Evolutionary conservation across 768 basidiomycete species (phyloP), one percentile per base, ranked within the genome.

Genomic region (Mycena floridula): DNA sequence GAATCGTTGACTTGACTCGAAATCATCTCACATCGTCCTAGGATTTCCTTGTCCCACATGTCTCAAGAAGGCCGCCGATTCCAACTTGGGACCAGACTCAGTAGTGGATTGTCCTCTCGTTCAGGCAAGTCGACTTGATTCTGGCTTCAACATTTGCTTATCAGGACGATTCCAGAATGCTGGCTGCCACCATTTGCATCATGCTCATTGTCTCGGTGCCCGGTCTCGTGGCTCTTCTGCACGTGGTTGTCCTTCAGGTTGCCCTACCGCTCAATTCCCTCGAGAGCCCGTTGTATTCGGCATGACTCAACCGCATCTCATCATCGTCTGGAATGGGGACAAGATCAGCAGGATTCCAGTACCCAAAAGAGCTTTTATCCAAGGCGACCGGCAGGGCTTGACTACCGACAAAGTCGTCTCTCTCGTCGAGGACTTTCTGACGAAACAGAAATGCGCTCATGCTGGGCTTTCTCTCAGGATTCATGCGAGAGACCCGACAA

Each of bases 41-140:
- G 60, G 49, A 3, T 58, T 57, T 42, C 58, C 58, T 1, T 61
- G 60, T 38, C 56, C 55, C 5, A n/a, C 43, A 3, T 61, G 60
- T 38, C 42, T 58, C 16, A 32, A 37, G 7, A 35, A 45, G 11
- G 49, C 50, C 15, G 22, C 37, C 9, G 40, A 24, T 8, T 40
- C 38, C 3, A 46, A 40, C 18, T 30, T 49, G 15, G 49, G 50
- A 9, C 55, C 51, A 8, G 25, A 18, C 4, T 46, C 50, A 2
- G 44, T 56, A 4, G 20, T 54, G 5, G 48, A 52, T 28, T 61
- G 60, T 27, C 52, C 60, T 0, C 30, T 61, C 5, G 53, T 61
- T 38, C 44, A 55, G 50, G 60, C 54, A 45, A 23, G 44, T 28
- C 12, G 4, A 24, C 23, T 22, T 5, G 8, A 3, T 15, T 35